Evolutionary conservation across 257 asterid genomes (phyloP), one percentile per base, ranked within the genome.

Genomic region (Fraxinus excelsior): DNA sequence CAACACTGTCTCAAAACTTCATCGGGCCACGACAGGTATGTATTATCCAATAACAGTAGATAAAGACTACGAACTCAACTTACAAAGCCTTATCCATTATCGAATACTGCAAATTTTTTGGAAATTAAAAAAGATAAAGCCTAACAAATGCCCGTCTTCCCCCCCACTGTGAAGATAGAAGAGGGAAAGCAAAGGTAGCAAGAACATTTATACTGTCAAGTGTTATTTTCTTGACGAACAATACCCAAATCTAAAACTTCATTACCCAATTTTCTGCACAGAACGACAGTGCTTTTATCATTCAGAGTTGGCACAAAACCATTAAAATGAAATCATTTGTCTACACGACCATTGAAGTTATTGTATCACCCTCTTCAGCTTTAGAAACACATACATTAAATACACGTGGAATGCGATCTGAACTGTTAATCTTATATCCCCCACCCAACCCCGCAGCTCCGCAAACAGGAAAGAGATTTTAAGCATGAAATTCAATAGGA

Each of bases 211-310:
- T 46, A 37, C 21, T 42, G 62, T 32, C 4, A 6, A 29, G 70
- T 70, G 67, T 37, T 37, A 74, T 65, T 14, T 65, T 64, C 67
- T 76, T 69, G 40, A 80, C 56, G 64, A 70, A n/a, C 25, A 79
- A 7, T 67, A 16, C n/a, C 10, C 25, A 66, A 65, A 53, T 23
- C 70, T 46, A 62, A 46, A 32, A 19, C 56, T 23, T 51, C 69
- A 44, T 14, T 70, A 14, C 4, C 9, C 18, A 11, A 46, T 72
- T 65, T 79, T 49, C 60, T 26, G 78, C 14, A 34, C 21, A 21
- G 73, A 67, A 53, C 16, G 51, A 19, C 40, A 42, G 51, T 72
- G 10, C 32, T 2, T 60, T 11, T 25, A 23, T 26, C 67, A 60
- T 60, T 23, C 32, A 78, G n/a, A 78, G 81, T 2, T 67, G 53